phyloP scores from a whole-genome alignment of 192 early-diverging fungal species.

The Thamnidium elegans region DNA sequence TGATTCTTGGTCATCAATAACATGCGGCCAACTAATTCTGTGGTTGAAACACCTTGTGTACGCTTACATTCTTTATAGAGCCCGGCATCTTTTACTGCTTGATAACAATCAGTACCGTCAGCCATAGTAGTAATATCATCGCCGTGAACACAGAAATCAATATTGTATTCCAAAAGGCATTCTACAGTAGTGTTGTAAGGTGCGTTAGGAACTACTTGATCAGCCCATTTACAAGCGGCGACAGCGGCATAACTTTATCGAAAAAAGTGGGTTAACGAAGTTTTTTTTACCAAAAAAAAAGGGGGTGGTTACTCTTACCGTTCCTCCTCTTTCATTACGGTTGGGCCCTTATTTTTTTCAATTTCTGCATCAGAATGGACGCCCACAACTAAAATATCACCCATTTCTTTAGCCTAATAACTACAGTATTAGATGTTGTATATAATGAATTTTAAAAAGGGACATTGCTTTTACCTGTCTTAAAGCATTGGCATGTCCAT shows the following conservation, averaged over 20 bases:
- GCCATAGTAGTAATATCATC: conserved; percentile 97
- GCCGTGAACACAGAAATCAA: conserved; percentile 95
- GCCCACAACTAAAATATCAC: conserved; percentile 91
- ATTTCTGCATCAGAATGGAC: conserved; percentile 96
- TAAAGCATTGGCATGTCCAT: conserved; percentile 93
- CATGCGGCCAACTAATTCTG: conserved; percentile 95
- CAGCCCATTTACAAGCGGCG: conserved; percentile 95
- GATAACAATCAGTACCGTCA: conserved; percentile 97
- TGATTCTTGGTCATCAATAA: conserved; percentile 88
- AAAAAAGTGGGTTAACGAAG: background rate
- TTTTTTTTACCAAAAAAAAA: background rate
- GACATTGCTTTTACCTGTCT: conserved; percentile 71
- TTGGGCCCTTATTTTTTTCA: conserved; percentile 91
- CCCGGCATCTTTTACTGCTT: conserved; percentile 91
- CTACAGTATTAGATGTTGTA: no score
- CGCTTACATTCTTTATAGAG: conserved; percentile 95
- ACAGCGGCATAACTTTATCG: conserved; percentile 80
- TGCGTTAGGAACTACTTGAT: conserved; percentile 88
- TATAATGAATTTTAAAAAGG: no score
- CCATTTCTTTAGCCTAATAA: conserved; percentile 90
- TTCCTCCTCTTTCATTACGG: conserved; percentile 95
- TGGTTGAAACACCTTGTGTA: conserved; percentile 94
- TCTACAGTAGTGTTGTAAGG: conserved; percentile 91
- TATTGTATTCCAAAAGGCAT: conserved; percentile 78
- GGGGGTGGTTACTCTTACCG: conserved; percentile 44